These are phyloP conservation scores for Lentinula detonsa DNA, from an alignment of 768 basidiomycete genomes.

Conservation along the genomic window DNA sequence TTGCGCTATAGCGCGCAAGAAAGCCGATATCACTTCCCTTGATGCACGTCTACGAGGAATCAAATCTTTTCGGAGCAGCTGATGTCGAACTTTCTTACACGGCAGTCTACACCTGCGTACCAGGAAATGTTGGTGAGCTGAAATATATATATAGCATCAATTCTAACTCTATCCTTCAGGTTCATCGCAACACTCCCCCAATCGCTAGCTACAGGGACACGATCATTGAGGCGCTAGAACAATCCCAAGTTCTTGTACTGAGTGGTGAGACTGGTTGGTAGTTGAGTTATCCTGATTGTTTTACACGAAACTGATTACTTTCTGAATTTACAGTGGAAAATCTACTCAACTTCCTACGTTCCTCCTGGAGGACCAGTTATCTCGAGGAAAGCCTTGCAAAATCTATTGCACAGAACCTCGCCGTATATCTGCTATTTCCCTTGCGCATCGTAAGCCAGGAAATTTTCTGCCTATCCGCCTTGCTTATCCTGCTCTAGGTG, in stretches of 20 bases:
- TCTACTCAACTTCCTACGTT: slow-evolving; percentile 95
- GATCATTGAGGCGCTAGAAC: slow-evolving; percentile 65
- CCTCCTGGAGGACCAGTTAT: slow-evolving; percentile 85
- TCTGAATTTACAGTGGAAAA: slow-evolving; percentile 62
- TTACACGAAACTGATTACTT: slow-evolving; percentile 4
- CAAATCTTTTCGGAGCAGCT: slow-evolving; percentile 41
- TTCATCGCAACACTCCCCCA: slow-evolving; percentile 71
- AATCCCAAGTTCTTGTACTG: slow-evolving; percentile 80
- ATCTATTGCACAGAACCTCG: slow-evolving; percentile 95
- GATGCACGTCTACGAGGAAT: slow-evolving; percentile 32
- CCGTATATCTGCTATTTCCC: slow-evolving; percentile 91
- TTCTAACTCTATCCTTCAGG: slow-evolving; percentile 28
- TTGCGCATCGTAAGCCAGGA: slow-evolving; percentile 67
- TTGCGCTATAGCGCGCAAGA: slow-evolving; percentile 49
- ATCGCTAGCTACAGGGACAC: slow-evolving; percentile 77
- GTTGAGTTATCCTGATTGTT: slow-evolving; percentile 8
- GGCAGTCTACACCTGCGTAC: slow-evolving; percentile 61
- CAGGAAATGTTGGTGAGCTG: slow-evolving; percentile 82
- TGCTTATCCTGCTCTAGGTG: slow-evolving; percentile 29
- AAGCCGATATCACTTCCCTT: slow-evolving; percentile 37
- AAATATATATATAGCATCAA: not conserved
- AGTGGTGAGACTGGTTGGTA: slow-evolving; percentile 46
- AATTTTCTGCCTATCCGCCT: not conserved
- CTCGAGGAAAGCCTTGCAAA: slow-evolving; percentile 76
- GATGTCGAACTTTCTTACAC: slow-evolving; percentile 49